Conservation (phyloP, 164 flowering plant genomes). For the Nelumbo lutea region DNA sequence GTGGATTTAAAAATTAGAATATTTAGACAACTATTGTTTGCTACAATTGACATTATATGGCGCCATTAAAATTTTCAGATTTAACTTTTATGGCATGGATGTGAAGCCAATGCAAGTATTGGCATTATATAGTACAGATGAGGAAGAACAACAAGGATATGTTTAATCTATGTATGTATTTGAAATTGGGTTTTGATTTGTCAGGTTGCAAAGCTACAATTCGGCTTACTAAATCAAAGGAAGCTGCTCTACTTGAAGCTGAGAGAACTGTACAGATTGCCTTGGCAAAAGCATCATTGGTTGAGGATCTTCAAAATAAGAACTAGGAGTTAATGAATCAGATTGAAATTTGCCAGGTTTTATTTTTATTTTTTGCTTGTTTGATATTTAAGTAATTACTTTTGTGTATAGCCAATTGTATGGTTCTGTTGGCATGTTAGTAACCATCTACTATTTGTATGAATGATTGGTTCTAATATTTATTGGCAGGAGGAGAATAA, state of each 20-base stretch:
- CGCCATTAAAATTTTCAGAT: no score
- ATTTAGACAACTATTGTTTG: no score
- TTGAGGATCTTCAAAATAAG: conserved; percentile 73
- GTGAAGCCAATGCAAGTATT: no score
- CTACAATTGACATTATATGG: no score
- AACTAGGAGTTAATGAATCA: conserved; percentile 20
- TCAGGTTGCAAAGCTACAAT: conserved; percentile 48
- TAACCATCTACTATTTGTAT: neutral
- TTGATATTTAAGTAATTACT: neutral
- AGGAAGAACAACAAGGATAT: neutral
- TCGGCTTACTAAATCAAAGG: conserved; percentile 71
- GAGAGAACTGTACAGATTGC: conserved; percentile 22
- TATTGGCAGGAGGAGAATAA: conserved; percentile 55
- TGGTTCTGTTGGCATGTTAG: neutral
- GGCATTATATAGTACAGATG: no score
- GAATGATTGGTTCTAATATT: neutral
- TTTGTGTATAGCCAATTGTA: neutral
- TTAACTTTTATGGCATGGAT: no score
- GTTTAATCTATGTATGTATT: neutral
- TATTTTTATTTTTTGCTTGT: neutral
- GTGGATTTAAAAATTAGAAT: no score
- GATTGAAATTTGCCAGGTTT: conserved; percentile 76
- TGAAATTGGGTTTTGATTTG: conserved; percentile 1
- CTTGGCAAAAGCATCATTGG: conserved; percentile 62
- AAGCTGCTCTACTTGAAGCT: conserved; percentile 65